A percentile compares a stretch with the other conserved stretches of the same genome.
Evolutionary conservation across 495 filamentous ascomycete species (phyloP).

Genomic region (Podospora fimiseda): DNA sequence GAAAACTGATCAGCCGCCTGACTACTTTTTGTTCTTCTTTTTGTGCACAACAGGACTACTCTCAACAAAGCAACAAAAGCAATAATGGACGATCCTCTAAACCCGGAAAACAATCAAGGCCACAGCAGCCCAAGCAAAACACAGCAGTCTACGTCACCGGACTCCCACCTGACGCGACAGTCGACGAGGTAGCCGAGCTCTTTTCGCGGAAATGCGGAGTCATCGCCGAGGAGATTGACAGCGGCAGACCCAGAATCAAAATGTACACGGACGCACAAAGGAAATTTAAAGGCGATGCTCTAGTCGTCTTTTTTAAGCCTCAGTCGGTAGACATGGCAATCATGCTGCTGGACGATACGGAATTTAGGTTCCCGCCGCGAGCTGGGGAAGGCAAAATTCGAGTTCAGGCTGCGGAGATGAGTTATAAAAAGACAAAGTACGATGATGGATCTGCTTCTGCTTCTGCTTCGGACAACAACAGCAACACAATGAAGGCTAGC

Average conservation of each 20-base stretch:
- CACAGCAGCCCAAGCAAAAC: conserved; percentile 58
- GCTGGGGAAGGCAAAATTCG: conserved; percentile 57
- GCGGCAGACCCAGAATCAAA: conserved; percentile 78
- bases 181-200: conserved; percentile 71
- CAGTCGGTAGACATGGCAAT: conserved; percentile 87
- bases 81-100: conserved; percentile 19
- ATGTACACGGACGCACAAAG: conserved; percentile 80
- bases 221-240: conserved; percentile 90
- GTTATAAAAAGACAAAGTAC: conserved; percentile 68
- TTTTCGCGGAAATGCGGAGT: conserved; percentile 87
- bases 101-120: conserved; percentile 26
- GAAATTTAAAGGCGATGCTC: conserved; percentile 84
- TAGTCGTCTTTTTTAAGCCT: conserved; percentile 89
- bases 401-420: conserved; percentile 78
- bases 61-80: conserved; percentile 13
- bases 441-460: conserved; percentile 34
- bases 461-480: no score
- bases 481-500: conserved; percentile 9
- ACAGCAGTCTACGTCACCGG: conserved; percentile 86
- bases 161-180: conserved; percentile 68
- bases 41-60: conserved; percentile 21
- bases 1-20: conserved; percentile 26
- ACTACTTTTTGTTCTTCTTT: conserved; percentile 18
- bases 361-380: conserved; percentile 62
- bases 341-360: conserved; percentile 83